These are phyloP conservation scores for Pichia sp. DNA, from an alignment of 1,139 yeast genomes.

Conservation along the genomic window DNA sequence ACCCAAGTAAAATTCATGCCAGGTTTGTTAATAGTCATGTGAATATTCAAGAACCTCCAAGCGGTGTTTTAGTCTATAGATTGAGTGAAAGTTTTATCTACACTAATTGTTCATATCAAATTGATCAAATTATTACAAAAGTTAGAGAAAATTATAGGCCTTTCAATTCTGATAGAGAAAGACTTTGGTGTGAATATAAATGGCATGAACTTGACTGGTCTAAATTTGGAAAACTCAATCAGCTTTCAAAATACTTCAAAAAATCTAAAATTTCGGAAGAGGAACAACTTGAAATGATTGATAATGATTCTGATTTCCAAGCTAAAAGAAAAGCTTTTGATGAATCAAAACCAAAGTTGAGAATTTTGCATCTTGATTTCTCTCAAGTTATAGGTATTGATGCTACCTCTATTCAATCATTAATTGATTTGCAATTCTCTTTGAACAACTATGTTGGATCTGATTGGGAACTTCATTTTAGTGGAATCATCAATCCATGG, in stretches of 20 bases:
- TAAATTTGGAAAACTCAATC: neutral
- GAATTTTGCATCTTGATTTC: slow-evolving; percentile 74
- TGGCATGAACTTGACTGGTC: slow-evolving; percentile 9
- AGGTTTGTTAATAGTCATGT: slow-evolving; percentile 47
- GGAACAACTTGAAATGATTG: slow-evolving; percentile 4
- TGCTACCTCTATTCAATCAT: slow-evolving; percentile 69
- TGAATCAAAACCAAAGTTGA: slow-evolving; percentile 34
- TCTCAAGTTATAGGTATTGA: slow-evolving; percentile 70
- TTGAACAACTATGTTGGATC: slow-evolving; percentile 69
- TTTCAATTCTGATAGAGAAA: slow-evolving; percentile 59
- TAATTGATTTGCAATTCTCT: slow-evolving; percentile 70
- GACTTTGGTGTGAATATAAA: slow-evolving; percentile 74
- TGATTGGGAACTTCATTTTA: slow-evolving; percentile 84
- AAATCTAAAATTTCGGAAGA: neutral
- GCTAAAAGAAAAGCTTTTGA: slow-evolving; percentile 11
- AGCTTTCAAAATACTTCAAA: neutral
- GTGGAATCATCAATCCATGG: slow-evolving; percentile 84
- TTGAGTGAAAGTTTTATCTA: slow-evolving; percentile 76
- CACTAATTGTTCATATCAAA: slow-evolving; percentile 70
- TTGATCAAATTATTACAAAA: slow-evolving; percentile 62
- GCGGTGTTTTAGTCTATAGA: slow-evolving; percentile 81
- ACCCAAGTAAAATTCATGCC: slow-evolving; percentile 23
- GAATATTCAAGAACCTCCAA: slow-evolving; percentile 69
- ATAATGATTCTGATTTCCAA: slow-evolving; percentile 2
- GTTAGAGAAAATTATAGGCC: slow-evolving; percentile 55